Base-by-base conservation (phyloP, 176 grass and related monocot species). In the Chloris gayana region DNA sequence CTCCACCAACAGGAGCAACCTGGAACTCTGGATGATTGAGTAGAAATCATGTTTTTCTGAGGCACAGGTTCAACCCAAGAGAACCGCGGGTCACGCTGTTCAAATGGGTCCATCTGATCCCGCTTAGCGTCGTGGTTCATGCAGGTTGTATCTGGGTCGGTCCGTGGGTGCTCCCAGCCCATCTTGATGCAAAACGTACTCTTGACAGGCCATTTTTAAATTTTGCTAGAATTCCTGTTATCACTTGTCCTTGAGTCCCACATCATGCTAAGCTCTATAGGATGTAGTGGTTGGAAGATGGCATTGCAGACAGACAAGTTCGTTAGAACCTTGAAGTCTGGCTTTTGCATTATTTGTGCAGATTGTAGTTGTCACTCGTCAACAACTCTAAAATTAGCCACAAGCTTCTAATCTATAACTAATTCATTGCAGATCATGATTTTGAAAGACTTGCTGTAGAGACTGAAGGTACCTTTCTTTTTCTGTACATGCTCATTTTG, bases 391-490 rank as follows among this genome's bases (percentile, higher is more conserved):
- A 18, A 25, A 67, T 46, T 83, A 67, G 10, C 17, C 2, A 61
- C 21, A 69, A 38, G 14, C 17, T 69, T 7, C 69, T 34, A 67
- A 73, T 19, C 12, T 67, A 22, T 33, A 75, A 64, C 32, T 84
- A n/a, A 22, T 85, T 70, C 70, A 59, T 64, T 73, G 37, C 90
- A 98, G 95, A 72, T 77, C 33, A 77, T 78, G 92, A 95, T 87
- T 27, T 98, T n/a, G 88, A 93, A 71, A 95, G 82, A 77, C 90
- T 98, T 87, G 90, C 85, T 79, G 49, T 49, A 30, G 86, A 89
- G 64, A 98, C 95, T 9, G 95, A 98, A 85, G 92, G 95, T 98
- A 87, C 46, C 72, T 74, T 61, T 51, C 27, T 81, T 81, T 84
- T 74, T 77, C 65, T 8, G 35, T 69, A 21, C 42, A 61, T 59